Conservation (phyloP, 306 rosid species). For the Vigna reflexopilosa region DNA sequence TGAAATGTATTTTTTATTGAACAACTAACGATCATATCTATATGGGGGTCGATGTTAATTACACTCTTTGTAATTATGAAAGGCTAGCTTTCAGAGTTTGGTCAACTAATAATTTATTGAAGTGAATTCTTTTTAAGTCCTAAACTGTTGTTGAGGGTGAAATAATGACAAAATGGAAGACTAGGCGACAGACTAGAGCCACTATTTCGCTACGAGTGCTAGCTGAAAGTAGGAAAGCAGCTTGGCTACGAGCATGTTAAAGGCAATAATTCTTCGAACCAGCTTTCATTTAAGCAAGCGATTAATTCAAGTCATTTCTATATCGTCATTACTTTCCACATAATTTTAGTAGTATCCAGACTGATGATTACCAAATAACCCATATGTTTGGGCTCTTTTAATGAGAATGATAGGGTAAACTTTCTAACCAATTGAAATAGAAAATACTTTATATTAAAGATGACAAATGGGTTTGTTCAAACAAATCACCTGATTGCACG, state of each 20-base stretch:
- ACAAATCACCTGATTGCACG: too few relatives aligned
- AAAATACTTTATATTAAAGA: not conserved
- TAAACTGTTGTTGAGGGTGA: not conserved
- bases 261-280: too few relatives aligned
- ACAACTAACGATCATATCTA: not conserved
- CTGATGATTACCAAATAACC: not conserved
- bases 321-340: not conserved
- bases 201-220: too few relatives aligned
- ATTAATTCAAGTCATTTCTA: too few relatives aligned
- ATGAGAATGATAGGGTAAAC: not conserved
- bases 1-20: slow-evolving; percentile 30
- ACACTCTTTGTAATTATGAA: slow-evolving; percentile 37
- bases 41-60: slow-evolving; percentile 15
- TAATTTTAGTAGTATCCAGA: not conserved
- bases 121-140: slow-evolving; percentile 4
- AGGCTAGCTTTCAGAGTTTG: slow-evolving; percentile 11
- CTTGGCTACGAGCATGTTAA: too few relatives aligned
- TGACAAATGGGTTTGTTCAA: too few relatives aligned
- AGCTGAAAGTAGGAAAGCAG: too few relatives aligned
- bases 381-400: not conserved
- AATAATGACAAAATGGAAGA: not conserved
- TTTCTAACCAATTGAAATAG: not conserved
- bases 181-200: not conserved
- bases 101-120: slow-evolving; percentile 19
- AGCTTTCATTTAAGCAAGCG: too few relatives aligned